phyloP scores from a whole-genome alignment of 2,329 filamentous ascomycete genomes.

The Fusarium subglutinans region DNA sequence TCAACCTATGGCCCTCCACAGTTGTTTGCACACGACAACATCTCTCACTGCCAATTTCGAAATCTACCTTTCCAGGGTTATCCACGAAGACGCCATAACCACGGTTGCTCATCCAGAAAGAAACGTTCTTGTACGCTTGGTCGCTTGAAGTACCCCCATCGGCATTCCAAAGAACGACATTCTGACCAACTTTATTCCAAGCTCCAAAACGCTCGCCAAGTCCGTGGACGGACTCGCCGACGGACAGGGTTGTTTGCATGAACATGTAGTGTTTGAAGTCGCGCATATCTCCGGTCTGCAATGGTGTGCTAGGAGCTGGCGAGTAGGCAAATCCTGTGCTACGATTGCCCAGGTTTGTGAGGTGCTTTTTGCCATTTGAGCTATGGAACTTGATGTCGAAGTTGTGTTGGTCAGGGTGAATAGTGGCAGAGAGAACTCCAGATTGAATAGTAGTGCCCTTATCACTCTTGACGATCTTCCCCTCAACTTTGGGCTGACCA shows the following conservation, averaged over 20 bases:
- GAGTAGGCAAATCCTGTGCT: constrained; percentile 53
- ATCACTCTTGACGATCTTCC: constrained; percentile 43
- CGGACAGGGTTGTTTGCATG: constrained; percentile 62
- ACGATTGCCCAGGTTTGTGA: constrained; percentile 52
- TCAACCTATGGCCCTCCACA: constrained; percentile 73
- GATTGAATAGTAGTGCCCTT: constrained; percentile 50
- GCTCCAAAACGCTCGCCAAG: constrained; percentile 80
- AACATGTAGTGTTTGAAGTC: constrained; percentile 66
- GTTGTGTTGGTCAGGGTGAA: constrained; percentile 48
- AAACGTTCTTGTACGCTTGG: constrained; percentile 77
- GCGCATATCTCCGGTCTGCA: constrained; percentile 48
- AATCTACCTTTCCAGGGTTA: constrained; percentile 72
- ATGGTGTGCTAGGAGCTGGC: constrained; percentile 46
- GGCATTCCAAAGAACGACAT: constrained; percentile 70
- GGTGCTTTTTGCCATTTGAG: constrained; percentile 47
- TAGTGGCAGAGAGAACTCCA: constrained; percentile 49
- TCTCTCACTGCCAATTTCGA: constrained; percentile 80
- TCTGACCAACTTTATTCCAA: constrained; percentile 80
- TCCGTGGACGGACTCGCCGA: constrained; percentile 76
- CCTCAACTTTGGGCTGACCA: constrained; percentile 45
- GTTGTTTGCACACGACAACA: constrained; percentile 75
- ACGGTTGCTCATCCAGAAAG: constrained; percentile 75
- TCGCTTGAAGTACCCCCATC: constrained; percentile 74
- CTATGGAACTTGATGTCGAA: constrained; percentile 53
- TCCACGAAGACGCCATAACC: constrained; percentile 83